These are phyloP conservation scores for Penicillium brevicompactum DNA, from an alignment of 2,329 filamentous ascomycete species.

Conservation along the genomic window DNA sequence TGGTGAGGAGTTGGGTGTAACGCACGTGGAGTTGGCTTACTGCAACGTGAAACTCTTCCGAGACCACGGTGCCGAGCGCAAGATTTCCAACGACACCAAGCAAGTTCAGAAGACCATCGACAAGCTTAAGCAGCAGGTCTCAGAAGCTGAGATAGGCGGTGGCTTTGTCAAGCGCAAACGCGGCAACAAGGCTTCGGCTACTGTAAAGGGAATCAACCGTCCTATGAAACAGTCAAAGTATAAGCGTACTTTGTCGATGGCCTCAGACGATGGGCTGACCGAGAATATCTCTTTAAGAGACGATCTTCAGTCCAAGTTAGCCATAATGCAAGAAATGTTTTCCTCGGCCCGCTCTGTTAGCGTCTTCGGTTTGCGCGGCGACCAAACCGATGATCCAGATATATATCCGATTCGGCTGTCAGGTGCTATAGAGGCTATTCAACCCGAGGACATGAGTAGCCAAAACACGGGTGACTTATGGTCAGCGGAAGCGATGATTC, in stretches of 20 bases:
- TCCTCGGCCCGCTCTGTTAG: constrained; percentile 47
- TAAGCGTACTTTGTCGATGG: constrained; percentile 94
- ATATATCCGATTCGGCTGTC: constrained; percentile 42
- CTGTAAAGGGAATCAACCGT: constrained; percentile 54
- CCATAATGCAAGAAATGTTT: constrained; percentile 50
- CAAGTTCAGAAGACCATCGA: constrained; percentile 97
- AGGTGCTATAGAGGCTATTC: constrained; percentile 31
- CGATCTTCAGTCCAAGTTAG: constrained; percentile 47
- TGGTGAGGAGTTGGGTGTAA: too few relatives aligned
- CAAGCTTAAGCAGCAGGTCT: constrained; percentile 91
- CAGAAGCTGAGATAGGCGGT: constrained; percentile 67
- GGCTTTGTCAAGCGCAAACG: constrained; percentile 64
- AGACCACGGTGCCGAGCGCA: constrained; percentile 92
- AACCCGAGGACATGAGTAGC: constrained; percentile 29
- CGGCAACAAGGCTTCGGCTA: constrained; percentile 49
- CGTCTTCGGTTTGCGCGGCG: constrained; percentile 45
- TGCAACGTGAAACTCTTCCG: constrained; percentile 98
- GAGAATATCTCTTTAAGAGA: constrained; percentile 44
- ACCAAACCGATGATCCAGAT: constrained; percentile 49
- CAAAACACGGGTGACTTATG: constrained; percentile 30
- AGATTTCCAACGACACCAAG: constrained; percentile 89
- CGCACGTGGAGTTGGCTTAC: constrained; percentile 90
- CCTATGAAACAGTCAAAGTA: constrained; percentile 84
- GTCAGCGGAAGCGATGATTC: constrained; percentile 35
- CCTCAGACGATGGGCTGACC: too few relatives aligned